Percentiles rank a stretch among this genome's conserved stretches.
Conservation (phyloP, 1,284 basidiomycete species). For the Thelephora terrestris region DNA sequence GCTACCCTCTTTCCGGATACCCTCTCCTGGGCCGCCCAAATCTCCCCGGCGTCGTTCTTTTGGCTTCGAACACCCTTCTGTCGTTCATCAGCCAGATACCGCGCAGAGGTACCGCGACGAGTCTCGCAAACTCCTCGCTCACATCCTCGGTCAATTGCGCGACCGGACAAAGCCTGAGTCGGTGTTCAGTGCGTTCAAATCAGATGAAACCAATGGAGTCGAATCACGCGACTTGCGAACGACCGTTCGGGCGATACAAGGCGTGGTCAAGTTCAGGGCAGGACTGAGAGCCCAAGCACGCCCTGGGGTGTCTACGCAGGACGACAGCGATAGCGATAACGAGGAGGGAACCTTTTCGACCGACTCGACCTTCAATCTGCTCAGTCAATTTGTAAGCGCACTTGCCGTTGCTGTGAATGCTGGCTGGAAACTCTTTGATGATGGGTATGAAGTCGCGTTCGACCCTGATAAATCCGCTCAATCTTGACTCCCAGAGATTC, state of each 20-base stretch:
- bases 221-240: conserved; percentile 25
- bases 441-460: conserved; percentile 26
- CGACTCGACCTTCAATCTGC: conserved; percentile 49
- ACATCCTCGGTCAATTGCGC: conserved; percentile 47
- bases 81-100: conserved; percentile 17
- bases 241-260: conserved; percentile 36
- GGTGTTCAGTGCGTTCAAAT: conserved; percentile 31
- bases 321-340: conserved; percentile 40
- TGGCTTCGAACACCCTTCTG: conserved; percentile 12
- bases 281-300: conserved; percentile 13
- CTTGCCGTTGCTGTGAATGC: conserved; percentile 43
- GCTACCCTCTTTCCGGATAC: conserved; percentile 23
- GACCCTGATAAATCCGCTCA: conserved; percentile 9
- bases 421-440: conserved; percentile 47
- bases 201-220: conserved; percentile 14
- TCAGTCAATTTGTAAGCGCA: conserved; percentile 52
- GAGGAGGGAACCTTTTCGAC: conserved; percentile 38
- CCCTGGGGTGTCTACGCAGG: conserved; percentile 15
- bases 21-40: conserved; percentile 21
- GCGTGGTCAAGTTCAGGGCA: conserved; percentile 30
- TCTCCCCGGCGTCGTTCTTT: conserved; percentile 12
- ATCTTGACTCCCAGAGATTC: conserved; percentile 12
- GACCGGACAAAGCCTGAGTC: conserved; percentile 41
- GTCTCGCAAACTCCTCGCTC: conserved; percentile 47
- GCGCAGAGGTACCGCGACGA: conserved; percentile 34